Conservation (phyloP, 176 grass and related monocot species). For the Cenchrus fungigraminus region DNA sequence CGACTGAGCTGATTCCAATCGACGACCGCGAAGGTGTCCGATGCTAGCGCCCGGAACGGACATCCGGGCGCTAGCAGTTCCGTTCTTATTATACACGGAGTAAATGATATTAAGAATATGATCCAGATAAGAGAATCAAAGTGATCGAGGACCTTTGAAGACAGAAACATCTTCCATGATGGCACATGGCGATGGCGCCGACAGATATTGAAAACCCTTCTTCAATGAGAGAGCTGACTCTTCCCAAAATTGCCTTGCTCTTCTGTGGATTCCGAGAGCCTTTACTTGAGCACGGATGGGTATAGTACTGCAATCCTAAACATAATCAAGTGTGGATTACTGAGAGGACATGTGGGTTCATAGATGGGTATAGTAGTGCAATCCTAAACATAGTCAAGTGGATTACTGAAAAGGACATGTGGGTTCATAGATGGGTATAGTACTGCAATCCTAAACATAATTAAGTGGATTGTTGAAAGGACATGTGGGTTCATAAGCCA, state of each 20-base stretch:
- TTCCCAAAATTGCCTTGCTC: not conserved
- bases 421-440: too few relatives aligned
- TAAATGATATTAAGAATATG: not conserved
- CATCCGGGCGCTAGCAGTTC: too few relatives aligned
- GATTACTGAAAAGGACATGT: too few relatives aligned
- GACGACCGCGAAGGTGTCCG: too few relatives aligned
- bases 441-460: too few relatives aligned
- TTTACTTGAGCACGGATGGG: not conserved
- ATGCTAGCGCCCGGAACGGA: too few relatives aligned
- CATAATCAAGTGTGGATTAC: not conserved
- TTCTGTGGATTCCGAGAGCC: not conserved
- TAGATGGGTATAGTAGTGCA: not conserved
- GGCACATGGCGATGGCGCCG: conserved; percentile 9
- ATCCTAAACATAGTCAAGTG: too few relatives aligned
- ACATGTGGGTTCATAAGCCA: not conserved
- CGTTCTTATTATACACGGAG: not conserved
- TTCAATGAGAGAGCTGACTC: conserved; percentile 11
- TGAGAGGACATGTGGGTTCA: not conserved
- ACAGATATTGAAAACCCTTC: not conserved
- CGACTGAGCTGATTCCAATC: too few relatives aligned
- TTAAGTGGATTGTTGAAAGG: too few relatives aligned
- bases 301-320: not conserved
- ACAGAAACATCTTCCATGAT: conserved; percentile 21
- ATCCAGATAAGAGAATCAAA: conserved; percentile 23
- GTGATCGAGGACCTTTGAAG: not conserved